These are phyloP conservation scores for Daldinia sp. DNA, from an alignment of 2,329 filamentous ascomycete genomes.

Conservation along the genomic window DNA sequence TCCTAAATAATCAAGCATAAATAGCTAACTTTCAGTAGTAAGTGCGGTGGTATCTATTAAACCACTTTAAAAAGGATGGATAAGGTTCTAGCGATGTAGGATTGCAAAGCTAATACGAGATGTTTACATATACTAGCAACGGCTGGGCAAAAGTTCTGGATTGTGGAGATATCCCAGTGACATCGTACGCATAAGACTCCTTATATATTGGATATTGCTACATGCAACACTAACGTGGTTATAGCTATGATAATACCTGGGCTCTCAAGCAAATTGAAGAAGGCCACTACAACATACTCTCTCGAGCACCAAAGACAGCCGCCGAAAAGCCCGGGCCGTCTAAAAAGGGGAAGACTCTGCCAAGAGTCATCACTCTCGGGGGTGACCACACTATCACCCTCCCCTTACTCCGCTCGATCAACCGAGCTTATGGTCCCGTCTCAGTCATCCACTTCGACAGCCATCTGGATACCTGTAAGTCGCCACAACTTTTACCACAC, in stretches of 20 bases:
- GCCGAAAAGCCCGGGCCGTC: constrained; percentile 75
- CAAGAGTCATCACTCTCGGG: constrained; percentile 82
- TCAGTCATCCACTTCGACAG: constrained; percentile 73
- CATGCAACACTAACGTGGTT: constrained; percentile 3
- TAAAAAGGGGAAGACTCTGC: constrained; percentile 79
- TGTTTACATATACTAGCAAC: constrained; percentile 54
- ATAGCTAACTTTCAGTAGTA: not conserved
- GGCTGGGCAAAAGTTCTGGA: constrained; percentile 84
- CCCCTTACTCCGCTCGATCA: constrained; percentile 69
- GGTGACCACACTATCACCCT: constrained; percentile 74
- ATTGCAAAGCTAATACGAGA: not conserved
- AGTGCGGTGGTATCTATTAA: not conserved
- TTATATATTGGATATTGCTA: not conserved
- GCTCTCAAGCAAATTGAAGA: constrained; percentile 88
- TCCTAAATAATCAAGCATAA: not conserved
- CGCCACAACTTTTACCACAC: constrained; percentile 18
- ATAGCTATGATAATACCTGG: constrained; percentile 84
- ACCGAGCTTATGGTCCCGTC: constrained; percentile 70
- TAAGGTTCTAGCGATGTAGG: not conserved
- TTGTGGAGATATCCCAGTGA: constrained; percentile 87
- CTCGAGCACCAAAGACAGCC: constrained; percentile 76
- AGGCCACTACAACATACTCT: constrained; percentile 81
- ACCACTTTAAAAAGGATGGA: not conserved
- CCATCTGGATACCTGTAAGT: constrained; percentile 74
- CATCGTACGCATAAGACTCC: constrained; percentile 69